Evolutionary conservation across 352 stramenopile genomes (phyloP), one percentile per base, ranked within the genome.

Genomic region (Globisporangium alternatum): DNA sequence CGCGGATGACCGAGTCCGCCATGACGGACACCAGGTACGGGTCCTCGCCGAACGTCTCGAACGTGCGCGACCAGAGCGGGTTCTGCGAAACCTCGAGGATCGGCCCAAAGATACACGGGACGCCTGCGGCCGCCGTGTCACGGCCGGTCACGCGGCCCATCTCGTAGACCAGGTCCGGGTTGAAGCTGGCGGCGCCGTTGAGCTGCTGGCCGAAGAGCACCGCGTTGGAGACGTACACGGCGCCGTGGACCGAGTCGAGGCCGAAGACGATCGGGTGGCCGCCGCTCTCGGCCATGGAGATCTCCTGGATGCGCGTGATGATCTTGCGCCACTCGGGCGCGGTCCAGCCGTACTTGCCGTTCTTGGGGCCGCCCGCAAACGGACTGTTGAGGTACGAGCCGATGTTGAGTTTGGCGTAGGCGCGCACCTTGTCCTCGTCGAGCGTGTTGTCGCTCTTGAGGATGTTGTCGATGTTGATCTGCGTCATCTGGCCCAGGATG

Each of bases 41-140:
- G 64, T 98, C 91, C 81, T 98, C 91, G 5, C 95, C 91, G 74
- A 98, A 98, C 13, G 93, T 98, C 71, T 98, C 95, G 64, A 88
- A 98, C 10, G 95, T 93, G n/a, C 94, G 77, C 2, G 85, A 67
- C 93, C 93, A 98, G 10, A 93, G 74, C 2, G 91, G 83, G 60
- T 97, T 92, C 58, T 89, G 83, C 1, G 85, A 86, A 53, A 98
- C 74, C 59, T 95, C 86, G 13, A 92, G 75, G 22, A 97, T 91
- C 0, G 94, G 94, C 2, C 72, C 80, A 77, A 98, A 98, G 1
- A 98, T 52, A 91, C 90, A 98, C 2, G 80, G 81, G 44, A 98
- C 93, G 3, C 90, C 93, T 0, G 86, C 91, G 2, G 86, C 88
- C 31, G 85, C 67, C 0, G 90, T 97, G 71, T 98, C 93, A 4